Conservation (phyloP, 345 rosid species). For the Anacardium occidentale region DNA sequence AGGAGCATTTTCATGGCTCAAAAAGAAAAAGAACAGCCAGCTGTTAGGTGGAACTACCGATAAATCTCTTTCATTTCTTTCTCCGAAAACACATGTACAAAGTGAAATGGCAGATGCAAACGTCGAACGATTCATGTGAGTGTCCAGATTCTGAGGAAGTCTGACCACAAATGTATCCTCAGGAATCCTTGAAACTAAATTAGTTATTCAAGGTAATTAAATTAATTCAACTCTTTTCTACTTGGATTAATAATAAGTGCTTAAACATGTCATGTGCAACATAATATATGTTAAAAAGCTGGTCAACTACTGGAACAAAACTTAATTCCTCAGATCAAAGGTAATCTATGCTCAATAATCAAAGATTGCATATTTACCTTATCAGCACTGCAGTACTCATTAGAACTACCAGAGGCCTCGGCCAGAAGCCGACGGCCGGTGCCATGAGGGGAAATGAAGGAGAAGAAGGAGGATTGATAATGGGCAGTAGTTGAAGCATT, state of each 20-base stretch:
- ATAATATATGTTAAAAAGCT: background rate
- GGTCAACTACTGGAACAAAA: background rate
- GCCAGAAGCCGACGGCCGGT: conserved; percentile 63
- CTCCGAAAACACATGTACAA: background rate
- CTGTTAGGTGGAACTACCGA: background rate
- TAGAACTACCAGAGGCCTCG: conserved; percentile 20
- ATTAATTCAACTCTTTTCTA: no score
- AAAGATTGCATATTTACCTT: conserved; percentile 28
- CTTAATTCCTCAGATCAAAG: background rate
- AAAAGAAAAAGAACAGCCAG: no score
- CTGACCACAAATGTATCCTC: background rate
- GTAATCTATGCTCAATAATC: no score
- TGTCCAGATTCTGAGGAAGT: background rate
- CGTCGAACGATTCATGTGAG: conserved; percentile 1
- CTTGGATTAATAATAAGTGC: background rate
- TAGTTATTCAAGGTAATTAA: no score
- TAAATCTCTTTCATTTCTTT: background rate
- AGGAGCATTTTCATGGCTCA: no score
- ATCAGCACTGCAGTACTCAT: conserved; percentile 25
- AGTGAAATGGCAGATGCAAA: background rate
- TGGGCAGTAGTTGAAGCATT: conserved; percentile 30
- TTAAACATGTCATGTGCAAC: background rate
- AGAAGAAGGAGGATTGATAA: conserved; percentile 36
- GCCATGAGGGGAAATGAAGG: conserved; percentile 5
- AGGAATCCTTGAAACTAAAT: background rate